A percentile compares a stretch with the other conserved stretches of the same genome.
Evolutionary conservation across 192 early-diverging fungal genomes (phyloP).

Genomic region (Podila minutissima): DNA sequence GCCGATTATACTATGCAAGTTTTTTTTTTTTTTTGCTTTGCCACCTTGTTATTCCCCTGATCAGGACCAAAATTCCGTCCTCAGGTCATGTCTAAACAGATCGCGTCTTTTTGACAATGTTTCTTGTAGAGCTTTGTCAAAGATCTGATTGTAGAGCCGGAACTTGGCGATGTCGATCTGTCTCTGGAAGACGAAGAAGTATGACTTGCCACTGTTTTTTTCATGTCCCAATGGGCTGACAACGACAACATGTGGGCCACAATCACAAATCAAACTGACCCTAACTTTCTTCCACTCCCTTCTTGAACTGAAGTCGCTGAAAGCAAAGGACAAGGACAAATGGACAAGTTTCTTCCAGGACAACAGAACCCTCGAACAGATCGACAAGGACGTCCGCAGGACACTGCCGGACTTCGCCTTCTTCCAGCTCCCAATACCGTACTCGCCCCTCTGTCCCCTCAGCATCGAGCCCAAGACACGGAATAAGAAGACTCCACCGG

Average conservation of each 20-base stretch:
- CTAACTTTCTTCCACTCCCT: neutral
- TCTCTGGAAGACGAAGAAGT: constrained; percentile 49
- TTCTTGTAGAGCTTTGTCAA: constrained; percentile 62
- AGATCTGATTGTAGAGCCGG: constrained; percentile 70
- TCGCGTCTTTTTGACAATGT: neutral
- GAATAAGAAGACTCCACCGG: constrained; percentile 29
- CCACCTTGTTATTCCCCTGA: neutral
- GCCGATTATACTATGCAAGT: constrained; percentile 71
- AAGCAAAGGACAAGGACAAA: constrained; percentile 56
- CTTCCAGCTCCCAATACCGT: constrained; percentile 73
- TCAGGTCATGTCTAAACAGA: neutral
- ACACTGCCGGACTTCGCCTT: constrained; percentile 82
- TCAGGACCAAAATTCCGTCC: neutral
- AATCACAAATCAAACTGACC: neutral
- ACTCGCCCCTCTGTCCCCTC: constrained; percentile 59
- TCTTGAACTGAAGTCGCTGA: constrained; percentile 30
- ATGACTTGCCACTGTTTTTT: constrained; percentile 47
- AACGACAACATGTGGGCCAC: neutral
- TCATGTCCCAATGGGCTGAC: neutral
- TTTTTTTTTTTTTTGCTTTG: neutral
- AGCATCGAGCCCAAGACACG: constrained; percentile 45
- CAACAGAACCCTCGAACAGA: constrained; percentile 70
- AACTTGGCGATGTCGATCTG: constrained; percentile 39
- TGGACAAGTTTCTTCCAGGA: constrained; percentile 74
- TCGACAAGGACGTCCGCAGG: constrained; percentile 79